Base-by-base conservation (phyloP, 2,329 filamentous ascomycete genomes). In the Claviceps africana region DNA sequence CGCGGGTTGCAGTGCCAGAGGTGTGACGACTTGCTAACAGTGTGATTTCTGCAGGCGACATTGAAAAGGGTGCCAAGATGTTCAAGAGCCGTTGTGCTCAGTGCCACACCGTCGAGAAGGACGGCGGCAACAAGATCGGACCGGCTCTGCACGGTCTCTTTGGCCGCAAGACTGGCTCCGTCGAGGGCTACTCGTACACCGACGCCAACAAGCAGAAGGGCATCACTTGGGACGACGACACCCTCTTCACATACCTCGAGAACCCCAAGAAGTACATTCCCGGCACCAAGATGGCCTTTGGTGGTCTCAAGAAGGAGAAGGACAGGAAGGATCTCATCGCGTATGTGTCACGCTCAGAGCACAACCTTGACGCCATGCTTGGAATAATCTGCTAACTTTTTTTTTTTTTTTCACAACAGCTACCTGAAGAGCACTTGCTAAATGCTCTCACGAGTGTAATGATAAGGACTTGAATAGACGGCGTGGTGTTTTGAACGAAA, bases 211-310 rank as follows among this genome's bases (percentile, higher is more conserved):
- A 97, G 86, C 76, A 85, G 68, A 95, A 95, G 79, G 90, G 85
- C 66, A 82, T 98, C 64, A 79, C 74, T 65, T 98, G 93, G 93
- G 75, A 88, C 62, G 83, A 95, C 69, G 72, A 82, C 60, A 86
- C 87, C 72, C 81, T 98, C 65, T 97, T 95, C 76, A 81, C 84
- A 62, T 98, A 98, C 84, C 90, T 98, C 67, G 93, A 98, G 83
- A 97, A 97, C 86, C 93, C 93, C 77, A 98, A 98, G 86, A 97
- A 97, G 82, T 98, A 90, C 83, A 96, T 98, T 61, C 93, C 93
- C 63, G 93, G 93, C 64, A 98, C 93, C 78, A 98, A 97, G 88
- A 98, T 98, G 93, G 93, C 93, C 66, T 98, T 97, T 71, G 93
- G 93, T 77, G 93, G 93, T 73, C 82, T 98, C 69, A 98, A 98